Evolutionary conservation across 2,329 filamentous ascomycete species (phyloP).

Genomic region (Neophaeococcomyces mojaviensis): DNA sequence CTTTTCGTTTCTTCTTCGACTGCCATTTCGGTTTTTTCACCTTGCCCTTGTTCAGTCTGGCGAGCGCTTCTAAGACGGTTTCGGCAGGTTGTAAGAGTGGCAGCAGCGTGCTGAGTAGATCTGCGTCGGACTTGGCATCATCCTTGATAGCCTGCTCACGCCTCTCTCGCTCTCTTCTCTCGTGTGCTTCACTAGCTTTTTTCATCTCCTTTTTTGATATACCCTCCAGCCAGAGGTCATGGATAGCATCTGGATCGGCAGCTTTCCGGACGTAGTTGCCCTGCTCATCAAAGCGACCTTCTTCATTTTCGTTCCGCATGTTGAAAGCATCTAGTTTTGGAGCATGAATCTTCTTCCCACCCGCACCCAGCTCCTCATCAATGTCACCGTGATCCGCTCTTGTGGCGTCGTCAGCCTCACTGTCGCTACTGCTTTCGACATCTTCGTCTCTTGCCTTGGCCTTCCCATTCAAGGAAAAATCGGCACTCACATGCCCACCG

Average conservation of each 20-base stretch:
- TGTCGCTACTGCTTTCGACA: slow-evolving; percentile 52
- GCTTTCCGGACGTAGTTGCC: slow-evolving; percentile 92
- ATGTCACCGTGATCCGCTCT: slow-evolving; percentile 66
- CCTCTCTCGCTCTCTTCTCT: slow-evolving; percentile 72
- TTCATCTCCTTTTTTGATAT: slow-evolving; percentile 91
- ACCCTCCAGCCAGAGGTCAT: slow-evolving; percentile 89
- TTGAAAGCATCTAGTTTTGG: slow-evolving; percentile 96
- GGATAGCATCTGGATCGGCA: slow-evolving; percentile 75
- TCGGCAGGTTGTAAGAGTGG: slow-evolving; percentile 68
- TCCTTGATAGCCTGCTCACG: slow-evolving; percentile 64
- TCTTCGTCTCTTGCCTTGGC: slow-evolving; percentile 49
- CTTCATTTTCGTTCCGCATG: slow-evolving; percentile 80
- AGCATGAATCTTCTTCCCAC: slow-evolving; percentile 84
- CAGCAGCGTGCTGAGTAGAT: slow-evolving; percentile 68
- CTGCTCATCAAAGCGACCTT: slow-evolving; percentile 81
- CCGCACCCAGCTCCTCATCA: slow-evolving; percentile 83
- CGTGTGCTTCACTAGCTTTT: slow-evolving; percentile 75
- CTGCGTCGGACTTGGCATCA: slow-evolving; percentile 65
- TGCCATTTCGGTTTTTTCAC: slow-evolving; percentile 55
- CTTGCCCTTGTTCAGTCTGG: slow-evolving; percentile 64
- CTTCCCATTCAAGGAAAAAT: slow-evolving; percentile 43
- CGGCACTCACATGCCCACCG: slow-evolving; percentile 58
- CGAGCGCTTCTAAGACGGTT: slow-evolving; percentile 80
- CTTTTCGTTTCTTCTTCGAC: slow-evolving; percentile 40
- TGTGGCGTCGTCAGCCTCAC: slow-evolving; percentile 57